These are phyloP conservation scores for Vitis vinifera DNA, from an alignment of 164 flowering plant genomes.

Conservation along the genomic window DNA sequence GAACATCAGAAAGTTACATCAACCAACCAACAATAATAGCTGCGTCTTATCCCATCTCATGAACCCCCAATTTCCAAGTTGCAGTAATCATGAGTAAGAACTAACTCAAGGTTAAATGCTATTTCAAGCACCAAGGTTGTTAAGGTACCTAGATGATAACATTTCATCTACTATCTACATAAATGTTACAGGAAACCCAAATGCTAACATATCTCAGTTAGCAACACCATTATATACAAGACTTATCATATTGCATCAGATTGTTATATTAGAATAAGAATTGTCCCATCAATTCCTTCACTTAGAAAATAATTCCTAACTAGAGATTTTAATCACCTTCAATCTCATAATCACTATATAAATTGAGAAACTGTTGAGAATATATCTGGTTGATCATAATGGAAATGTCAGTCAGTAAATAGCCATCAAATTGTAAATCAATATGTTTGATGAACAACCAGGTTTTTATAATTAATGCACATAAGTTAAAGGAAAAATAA, in stretches of 20 bases:
- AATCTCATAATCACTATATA: background rate
- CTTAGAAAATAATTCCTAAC: background rate
- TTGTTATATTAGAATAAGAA: no score
- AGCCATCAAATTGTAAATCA: no score
- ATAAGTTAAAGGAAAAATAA: slow-evolving; percentile 20
- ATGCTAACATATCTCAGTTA: background rate
- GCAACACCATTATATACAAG: no score
- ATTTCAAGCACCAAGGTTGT: background rate
- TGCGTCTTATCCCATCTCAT: background rate
- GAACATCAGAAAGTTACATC: background rate
- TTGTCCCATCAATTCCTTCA: no score
- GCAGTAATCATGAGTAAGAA: background rate
- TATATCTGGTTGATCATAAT: background rate
- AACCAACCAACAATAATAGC: background rate
- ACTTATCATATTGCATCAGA: no score
- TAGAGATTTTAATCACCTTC: background rate
- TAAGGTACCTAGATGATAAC: background rate
- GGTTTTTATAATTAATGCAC: no score
- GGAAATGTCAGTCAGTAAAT: no score
- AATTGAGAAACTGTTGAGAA: background rate
- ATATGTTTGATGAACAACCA: no score
- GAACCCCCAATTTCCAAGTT: background rate
- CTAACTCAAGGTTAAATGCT: background rate
- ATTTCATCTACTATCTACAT: background rate
- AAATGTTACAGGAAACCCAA: background rate